These are phyloP conservation scores for Rhizophagus sp. DNA, from an alignment of 192 early-diverging fungal species.

Conservation along the genomic window DNA sequence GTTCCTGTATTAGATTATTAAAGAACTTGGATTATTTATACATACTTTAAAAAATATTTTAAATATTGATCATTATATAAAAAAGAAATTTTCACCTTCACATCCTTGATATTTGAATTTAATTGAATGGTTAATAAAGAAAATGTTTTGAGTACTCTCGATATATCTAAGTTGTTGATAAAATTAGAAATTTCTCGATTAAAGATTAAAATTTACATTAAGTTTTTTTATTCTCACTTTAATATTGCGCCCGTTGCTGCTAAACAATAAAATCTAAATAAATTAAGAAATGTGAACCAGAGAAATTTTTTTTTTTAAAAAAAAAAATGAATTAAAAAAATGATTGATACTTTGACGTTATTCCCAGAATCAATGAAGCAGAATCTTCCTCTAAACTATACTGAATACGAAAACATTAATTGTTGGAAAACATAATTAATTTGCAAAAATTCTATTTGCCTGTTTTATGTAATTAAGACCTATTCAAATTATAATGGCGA, in stretches of 20 bases:
- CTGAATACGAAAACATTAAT: conserved; percentile 29
- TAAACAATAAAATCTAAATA: conserved; percentile 52
- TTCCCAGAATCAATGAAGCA: conserved; percentile 40
- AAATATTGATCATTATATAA: neutral
- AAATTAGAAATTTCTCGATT: neutral
- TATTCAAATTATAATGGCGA: neutral
- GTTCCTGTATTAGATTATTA: conserved; percentile 24
- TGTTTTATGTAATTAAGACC: conserved; percentile 29
- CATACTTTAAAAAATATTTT: no score
- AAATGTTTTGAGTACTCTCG: conserved; percentile 50
- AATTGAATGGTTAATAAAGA: conserved; percentile 52
- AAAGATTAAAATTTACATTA: neutral
- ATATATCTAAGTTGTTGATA: conserved; percentile 41
- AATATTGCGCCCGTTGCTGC: conserved; percentile 55
- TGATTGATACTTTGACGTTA: conserved; percentile 48
- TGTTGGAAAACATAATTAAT: no score
- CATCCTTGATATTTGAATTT: conserved; percentile 58
- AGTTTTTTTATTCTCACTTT: conserved; percentile 35
- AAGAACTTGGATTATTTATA: neutral
- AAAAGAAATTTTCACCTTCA: conserved; percentile 39
- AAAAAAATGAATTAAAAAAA: neutral
- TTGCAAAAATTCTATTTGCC: neutral
- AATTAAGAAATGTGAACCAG: no score
- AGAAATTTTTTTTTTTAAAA: no score
- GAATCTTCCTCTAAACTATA: conserved; percentile 54